Percentiles rank a stretch among this genome's conserved stretches.
These are phyloP conservation scores for Globisporangium perplexum DNA, from an alignment of 352 stramenopile species.

Conservation along the genomic window DNA sequence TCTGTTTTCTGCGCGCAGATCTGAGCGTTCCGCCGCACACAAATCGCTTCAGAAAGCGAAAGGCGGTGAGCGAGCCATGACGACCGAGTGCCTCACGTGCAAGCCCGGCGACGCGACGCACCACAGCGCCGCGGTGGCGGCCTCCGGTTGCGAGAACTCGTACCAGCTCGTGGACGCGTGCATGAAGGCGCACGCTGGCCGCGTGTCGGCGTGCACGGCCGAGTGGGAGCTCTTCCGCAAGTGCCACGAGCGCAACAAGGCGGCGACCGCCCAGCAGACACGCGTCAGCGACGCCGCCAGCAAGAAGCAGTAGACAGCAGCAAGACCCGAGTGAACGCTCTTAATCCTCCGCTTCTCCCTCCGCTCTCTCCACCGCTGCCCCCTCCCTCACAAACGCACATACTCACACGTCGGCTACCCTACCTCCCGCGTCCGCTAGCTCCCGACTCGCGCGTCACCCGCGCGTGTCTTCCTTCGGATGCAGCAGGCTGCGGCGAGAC, in stretches of 20 bases:
- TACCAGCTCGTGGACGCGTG: conserved; percentile 73
- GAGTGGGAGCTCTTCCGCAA: conserved; percentile 73
- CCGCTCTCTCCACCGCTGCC: background rate
- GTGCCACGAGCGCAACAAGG: conserved; percentile 60
- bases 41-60: too few relatives aligned
- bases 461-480: conserved; percentile 22
- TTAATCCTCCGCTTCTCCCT: background rate
- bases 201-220: conserved; percentile 69
- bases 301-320: background rate
- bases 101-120: conserved; percentile 62
- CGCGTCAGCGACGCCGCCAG: background rate
- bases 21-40: background rate
- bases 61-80: too few relatives aligned
- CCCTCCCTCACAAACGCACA: background rate
- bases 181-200: conserved; percentile 75
- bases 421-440: background rate
- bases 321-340: background rate
- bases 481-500: conserved; percentile 16
- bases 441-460: conserved; percentile 8
- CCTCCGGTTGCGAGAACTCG: conserved; percentile 56
- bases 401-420: background rate
- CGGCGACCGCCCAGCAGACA: conserved; percentile 14
- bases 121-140: conserved; percentile 59
- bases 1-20: background rate
- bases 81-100: conserved; percentile 68